These are phyloP conservation scores for Globisporangium acanthophoron DNA, from an alignment of 352 stramenopile genomes.

Conservation along the genomic window DNA sequence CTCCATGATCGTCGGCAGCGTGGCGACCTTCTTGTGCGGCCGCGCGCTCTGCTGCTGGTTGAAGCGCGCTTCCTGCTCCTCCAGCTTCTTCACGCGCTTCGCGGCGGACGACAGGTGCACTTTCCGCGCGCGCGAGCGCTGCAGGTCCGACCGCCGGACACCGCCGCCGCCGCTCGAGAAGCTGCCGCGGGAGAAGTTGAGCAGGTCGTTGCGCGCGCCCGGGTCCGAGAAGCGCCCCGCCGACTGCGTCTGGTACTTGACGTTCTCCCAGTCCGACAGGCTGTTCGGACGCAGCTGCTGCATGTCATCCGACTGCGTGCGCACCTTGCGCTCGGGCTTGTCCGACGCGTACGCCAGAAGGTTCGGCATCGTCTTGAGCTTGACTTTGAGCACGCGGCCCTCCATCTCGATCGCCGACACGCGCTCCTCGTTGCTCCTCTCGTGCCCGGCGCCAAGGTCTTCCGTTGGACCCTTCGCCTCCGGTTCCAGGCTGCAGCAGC, in stretches of 20 bases:
- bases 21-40: constrained; percentile 30
- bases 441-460: constrained; percentile 4
- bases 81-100: constrained; percentile 80
- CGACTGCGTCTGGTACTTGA: constrained; percentile 39
- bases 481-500: constrained; percentile 10
- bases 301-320: constrained; percentile 43
- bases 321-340: constrained; percentile 21
- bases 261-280: constrained; percentile 44
- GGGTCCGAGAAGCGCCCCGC: constrained; percentile 65
- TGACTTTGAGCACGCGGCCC: constrained; percentile 29
- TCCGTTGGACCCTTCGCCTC: constrained; percentile 13
- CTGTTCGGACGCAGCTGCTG: constrained; percentile 16
- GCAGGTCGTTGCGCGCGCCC: constrained; percentile 59
- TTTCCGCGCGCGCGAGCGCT: constrained; percentile 40
- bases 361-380: constrained; percentile 43
- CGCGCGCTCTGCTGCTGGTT: constrained; percentile 25
- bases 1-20: constrained; percentile 41
- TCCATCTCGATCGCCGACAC: constrained; percentile 17
- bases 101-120: constrained; percentile 76
- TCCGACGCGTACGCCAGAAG: constrained; percentile 44
- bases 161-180: constrained; percentile 26
- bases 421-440: constrained; percentile 7
- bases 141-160: constrained; percentile 34
- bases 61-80: constrained; percentile 74
- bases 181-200: constrained; percentile 58